Evolutionary conservation across 2,329 filamentous ascomycete genomes (phyloP), one percentile per base, ranked within the genome.

Genomic region (Alternaria atra): DNA sequence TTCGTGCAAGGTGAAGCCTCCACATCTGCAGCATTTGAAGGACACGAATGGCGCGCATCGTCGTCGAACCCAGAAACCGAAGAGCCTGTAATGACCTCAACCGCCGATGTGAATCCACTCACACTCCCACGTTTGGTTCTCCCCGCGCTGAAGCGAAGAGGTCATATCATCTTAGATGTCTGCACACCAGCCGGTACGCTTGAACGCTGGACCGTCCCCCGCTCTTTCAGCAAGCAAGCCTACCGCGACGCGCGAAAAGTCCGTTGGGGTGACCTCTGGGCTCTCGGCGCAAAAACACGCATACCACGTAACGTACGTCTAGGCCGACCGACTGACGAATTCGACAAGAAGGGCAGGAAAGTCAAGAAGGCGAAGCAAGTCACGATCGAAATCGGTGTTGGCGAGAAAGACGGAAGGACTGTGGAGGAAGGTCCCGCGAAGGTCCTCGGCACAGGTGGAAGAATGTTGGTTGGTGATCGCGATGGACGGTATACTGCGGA

Each of bases 221-320:
- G 89, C 69, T 93, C 89, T 61, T 95, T 90, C 79, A 90, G 90
- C 77, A 89, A 87, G 70, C 88, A 91, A 71, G 93, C 93, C 1
- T 98, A 94, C 81, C 92, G 91, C 70, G 95, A 98, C 75, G 95
- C 95, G 35, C 89, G 95, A 63, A 99, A 99, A 81, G 87, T 90
- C 0, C 82, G 82, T 54, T 98, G 94, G 95, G 95, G 95, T 39
- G 95, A 98, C 76, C 83, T 98, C 9, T 99, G 95, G 95, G 93
- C 94, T 0, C 84, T 98, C 0, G 95, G 95, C 0, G 94, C 94
- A 23, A 98, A 98, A 84, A 96, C 93, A 0, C 85, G 93, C 12
- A 86, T 91, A 4, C 74, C 79, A 2, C 83, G 91, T 47, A 83
- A 81, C 13, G 80, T 91, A 43, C 86, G 89, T 7, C 79, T 91